Base-by-base conservation (phyloP, 2,329 filamentous ascomycete genomes). In the Colletotrichum trifolii region DNA sequence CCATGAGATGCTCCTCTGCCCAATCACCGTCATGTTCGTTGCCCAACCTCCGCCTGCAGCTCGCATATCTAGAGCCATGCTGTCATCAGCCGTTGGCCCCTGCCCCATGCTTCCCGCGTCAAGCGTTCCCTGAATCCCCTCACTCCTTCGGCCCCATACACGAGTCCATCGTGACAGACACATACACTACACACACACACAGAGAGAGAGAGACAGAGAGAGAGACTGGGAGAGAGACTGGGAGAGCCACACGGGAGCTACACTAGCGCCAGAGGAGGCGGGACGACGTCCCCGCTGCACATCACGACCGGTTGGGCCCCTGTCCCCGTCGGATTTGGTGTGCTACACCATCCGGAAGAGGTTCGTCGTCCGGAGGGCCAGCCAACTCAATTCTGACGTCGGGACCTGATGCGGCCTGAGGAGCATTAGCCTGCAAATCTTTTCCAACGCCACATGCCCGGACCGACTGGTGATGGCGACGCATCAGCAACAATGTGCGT, bases 331-430 rank as follows among this genome's bases (percentile, higher is more conserved):
- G 50, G 9, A 34, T 47, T n/a, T 38, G 9, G 52, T 48, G 52
- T 66, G 40, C 9, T 47, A 43, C 63, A 66, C 63, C 63, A 52
- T 57, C 58, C 63, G 8, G 39, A 66, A 63, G 12, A 34, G 53
- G 63, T 6, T 63, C 42, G 15, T 57, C 35, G 40, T 63, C 63
- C 63, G 62, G 13, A 40, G 39, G 25, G n/a, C 52, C 34, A 50
- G 47, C 35, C 42, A 66, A 66, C 53, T 55, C 60, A 56, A 57
- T 53, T 53, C 59, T 15, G 63, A 66, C 47, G 40, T 56, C 63
- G 48, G 11, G 17, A 17, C 50, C 58, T 15, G 8, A 49, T 34
- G 15, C 13, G 39, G 15, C 9, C 15, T 42, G 13, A 25, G 35
- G 36, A 34, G 52, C 53, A 48, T 62, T 65, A 56, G 62, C n/a